Base-by-base conservation (phyloP, 2,329 filamentous ascomycete genomes). In the Neoscytalidium dimidiatum region DNA sequence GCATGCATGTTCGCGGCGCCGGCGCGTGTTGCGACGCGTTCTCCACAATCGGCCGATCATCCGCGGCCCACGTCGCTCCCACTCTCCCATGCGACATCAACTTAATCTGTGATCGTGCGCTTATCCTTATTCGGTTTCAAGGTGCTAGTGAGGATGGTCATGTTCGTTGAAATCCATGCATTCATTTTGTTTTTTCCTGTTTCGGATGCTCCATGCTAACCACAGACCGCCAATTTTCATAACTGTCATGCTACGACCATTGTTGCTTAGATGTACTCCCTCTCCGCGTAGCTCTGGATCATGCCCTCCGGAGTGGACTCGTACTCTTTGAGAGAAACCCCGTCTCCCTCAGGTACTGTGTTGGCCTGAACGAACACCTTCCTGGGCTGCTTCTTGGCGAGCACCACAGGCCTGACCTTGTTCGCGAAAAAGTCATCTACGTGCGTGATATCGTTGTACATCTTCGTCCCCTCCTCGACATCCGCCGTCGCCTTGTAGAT, bases 361-460 rank as follows among this genome's bases (percentile, higher is more conserved):
- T 96, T 98, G 66, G 92, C 92, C 81, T 97, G 94, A 62, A 97
- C 92, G 80, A 96, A 97, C 49, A 97, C 90, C 82, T 94, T 94
- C 66, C 91, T 82, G n/a, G 91, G 91, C 78, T 91, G 90, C 81
- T 92, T 92, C 78, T 92, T 91, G 71, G 84, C 83, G 46, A 94
- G 78, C 26, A 94, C 91, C 66, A 91, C 85, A 52, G 90, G 87
- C 64, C 94, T 85, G 28, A 97, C 87, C 79, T 90, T 90, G 68
- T 86, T 88, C 64, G 90, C 92, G 86, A 92, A 97, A 81, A 92
- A 97, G 43, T 92, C 89, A 61, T 91, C 91, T 23, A 97, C 94
- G 26, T 85, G 82, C 7, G 94, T 96, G 84, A 97, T 94, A 31
- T 90, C 85, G 67, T 90, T 87, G 75, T 96, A 98, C 78, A 97